Evolutionary conservation across 331 rosid species (phyloP), one percentile per base, ranked within the genome.

Genomic region (Quercus tomentella): DNA sequence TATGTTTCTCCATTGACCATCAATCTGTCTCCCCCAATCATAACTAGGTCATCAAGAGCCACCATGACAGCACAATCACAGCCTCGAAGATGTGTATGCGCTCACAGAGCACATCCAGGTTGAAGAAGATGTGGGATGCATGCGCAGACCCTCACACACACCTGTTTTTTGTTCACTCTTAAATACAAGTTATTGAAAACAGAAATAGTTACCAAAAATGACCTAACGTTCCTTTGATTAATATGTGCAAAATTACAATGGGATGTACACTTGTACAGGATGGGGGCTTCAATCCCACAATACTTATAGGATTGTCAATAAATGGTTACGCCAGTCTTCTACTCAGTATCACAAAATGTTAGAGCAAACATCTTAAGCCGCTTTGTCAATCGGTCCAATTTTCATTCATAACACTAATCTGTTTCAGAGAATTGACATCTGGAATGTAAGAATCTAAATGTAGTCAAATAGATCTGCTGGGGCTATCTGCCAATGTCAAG

Each of bases 401-500:
- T 43, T 31, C 71, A 66, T 66, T n/a, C 25, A 20, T 8, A 35
- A 33, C 35, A 67, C 18, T 35, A 18, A 20, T 35, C 23, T 22
- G 5, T 22, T 33, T 68, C 12, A 22, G 54, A 67, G 17, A 22
- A 54, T 18, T 30, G 56, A 54, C 7, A 66, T 14, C 17, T n/a
- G 18, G 8, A 28, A 52, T 21, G 10, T 54, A 16, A 52, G 22
- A 66, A 54, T 33, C 41, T 14, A 6, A 56, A 61, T n/a, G 63
- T 7, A 4, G 80, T 15, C 14, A 58, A 22, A 43, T 31, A 21
- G 21, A 16, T 23, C 8, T 33, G 75, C 23, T 15, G 43, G 22
- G 73, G 43, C 56, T 61, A 54, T 55, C 23, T 51, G 74, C 25
- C 72, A 57, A 74, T 61, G 26, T 77, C 72, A 83, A 18, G 80